Evolutionary conservation across 2,329 filamentous ascomycete species (phyloP).

Genomic region (Sclerotinia nivalis): DNA sequence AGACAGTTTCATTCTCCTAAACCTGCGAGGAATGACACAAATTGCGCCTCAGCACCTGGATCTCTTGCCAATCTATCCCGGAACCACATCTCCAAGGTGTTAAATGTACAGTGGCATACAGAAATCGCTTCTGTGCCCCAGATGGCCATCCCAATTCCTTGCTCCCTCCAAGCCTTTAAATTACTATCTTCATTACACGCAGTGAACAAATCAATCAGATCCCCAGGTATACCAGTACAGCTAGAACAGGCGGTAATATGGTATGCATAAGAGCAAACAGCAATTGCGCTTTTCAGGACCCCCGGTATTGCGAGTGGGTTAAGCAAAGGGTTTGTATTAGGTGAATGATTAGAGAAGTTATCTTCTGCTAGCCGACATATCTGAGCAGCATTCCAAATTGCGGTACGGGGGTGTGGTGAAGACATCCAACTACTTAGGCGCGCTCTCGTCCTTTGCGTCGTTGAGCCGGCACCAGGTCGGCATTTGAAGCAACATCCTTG

Average conservation of each 20-base stretch:
- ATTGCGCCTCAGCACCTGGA: background rate
- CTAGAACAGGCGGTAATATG: background rate
- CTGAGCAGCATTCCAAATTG: constrained; percentile 12
- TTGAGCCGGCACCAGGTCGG: constrained; percentile 3
- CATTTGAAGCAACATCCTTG: constrained; percentile 22
- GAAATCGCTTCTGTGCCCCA: constrained; percentile 12
- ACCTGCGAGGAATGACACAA: constrained; percentile 7
- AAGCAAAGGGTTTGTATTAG: background rate
- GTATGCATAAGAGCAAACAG: constrained; percentile 18
- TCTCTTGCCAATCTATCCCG: background rate
- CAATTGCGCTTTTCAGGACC: constrained; percentile 5
- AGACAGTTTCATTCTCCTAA: background rate
- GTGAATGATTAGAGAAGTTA: background rate
- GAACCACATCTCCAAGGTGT: constrained; percentile 1
- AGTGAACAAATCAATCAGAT: background rate
- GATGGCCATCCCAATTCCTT: constrained; percentile 1
- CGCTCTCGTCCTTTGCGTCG: constrained; percentile 6
- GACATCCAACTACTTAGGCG: constrained; percentile 14
- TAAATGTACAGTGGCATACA: constrained; percentile 13
- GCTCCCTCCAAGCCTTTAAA: background rate
- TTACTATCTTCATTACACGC: background rate
- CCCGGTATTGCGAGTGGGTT: constrained; percentile 15
- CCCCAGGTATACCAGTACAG: background rate
- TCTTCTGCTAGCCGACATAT: constrained; percentile 3
- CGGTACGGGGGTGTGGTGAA: constrained; percentile 17